These are phyloP conservation scores for Bocquillonia castaneifolia DNA, from an alignment of 441 rosid genomes.

Conservation along the genomic window DNA sequence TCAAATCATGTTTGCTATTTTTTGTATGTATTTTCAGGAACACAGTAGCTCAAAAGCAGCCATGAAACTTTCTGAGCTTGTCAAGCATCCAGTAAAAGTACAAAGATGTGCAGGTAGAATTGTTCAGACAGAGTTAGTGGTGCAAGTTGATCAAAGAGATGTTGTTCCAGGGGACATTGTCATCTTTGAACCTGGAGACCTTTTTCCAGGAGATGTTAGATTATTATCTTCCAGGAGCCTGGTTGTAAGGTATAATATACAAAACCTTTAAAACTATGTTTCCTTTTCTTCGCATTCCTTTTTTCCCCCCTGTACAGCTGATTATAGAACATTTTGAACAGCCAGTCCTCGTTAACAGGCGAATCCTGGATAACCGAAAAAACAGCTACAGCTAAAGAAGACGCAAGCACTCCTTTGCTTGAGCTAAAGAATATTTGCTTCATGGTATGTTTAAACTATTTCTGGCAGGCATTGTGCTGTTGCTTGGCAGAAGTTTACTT, in stretches of 20 bases:
- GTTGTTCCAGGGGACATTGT: slow-evolving; percentile 73
- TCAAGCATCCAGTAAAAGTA: slow-evolving; percentile 59
- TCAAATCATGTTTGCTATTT: slow-evolving; percentile 1
- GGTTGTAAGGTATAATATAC: slow-evolving; percentile 65
- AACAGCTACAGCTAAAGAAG: slow-evolving; percentile 50
- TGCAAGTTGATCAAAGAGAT: slow-evolving; percentile 69
- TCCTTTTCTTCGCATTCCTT: slow-evolving; percentile 4
- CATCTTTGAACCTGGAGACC: slow-evolving; percentile 67
- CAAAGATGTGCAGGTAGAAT: slow-evolving; percentile 75
- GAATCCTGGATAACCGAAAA: slow-evolving; percentile 58
- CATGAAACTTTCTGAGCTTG: slow-evolving; percentile 62
- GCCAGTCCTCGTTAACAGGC: slow-evolving; percentile 72
- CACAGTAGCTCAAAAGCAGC: slow-evolving; percentile 70
- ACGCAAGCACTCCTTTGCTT: slow-evolving; percentile 49
- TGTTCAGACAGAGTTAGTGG: slow-evolving; percentile 58
- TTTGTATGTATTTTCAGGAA: slow-evolving; percentile 38
- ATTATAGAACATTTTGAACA: slow-evolving; percentile 35
- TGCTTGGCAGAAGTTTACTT: not conserved
- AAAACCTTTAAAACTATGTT: slow-evolving; percentile 6
- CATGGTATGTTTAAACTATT: slow-evolving; percentile 43
- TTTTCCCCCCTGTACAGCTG: slow-evolving; percentile 2
- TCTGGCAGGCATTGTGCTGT: slow-evolving; percentile 6
- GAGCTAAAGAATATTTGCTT: slow-evolving; percentile 68
- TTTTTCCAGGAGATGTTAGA: slow-evolving; percentile 73
- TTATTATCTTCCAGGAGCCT: slow-evolving; percentile 56